These are phyloP conservation scores for Sporothrix humicola DNA, from an alignment of 2,329 filamentous ascomycete species.

Conservation along the genomic window DNA sequence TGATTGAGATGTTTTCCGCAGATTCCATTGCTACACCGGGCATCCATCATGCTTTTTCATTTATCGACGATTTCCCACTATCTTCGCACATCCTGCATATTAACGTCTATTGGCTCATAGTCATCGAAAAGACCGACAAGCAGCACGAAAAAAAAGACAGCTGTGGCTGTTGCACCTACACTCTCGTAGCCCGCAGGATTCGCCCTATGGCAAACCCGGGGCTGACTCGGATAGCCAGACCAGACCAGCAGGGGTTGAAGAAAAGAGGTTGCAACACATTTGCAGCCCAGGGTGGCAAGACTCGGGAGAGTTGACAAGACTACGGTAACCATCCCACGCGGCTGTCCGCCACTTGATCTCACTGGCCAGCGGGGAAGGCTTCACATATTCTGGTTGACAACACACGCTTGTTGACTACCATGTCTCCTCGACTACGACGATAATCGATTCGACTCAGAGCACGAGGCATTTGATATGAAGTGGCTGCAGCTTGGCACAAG, in stretches of 20 bases:
- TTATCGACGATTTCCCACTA: neutral
- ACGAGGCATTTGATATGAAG: neutral
- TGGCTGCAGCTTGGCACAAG: conserved; percentile 4
- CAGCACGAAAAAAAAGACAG: neutral
- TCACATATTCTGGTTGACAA: neutral
- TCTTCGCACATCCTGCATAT: neutral
- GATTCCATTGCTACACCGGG: neutral
- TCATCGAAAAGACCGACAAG: neutral
- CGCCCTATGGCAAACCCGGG: neutral
- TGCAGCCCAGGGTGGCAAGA: too few species aligned
- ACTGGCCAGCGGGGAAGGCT: neutral
- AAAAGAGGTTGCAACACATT: neutral
- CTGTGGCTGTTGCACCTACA: too few species aligned
- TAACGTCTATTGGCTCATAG: neutral
- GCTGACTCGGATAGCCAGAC: neutral
- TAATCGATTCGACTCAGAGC: neutral
- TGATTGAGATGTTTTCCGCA: neutral
- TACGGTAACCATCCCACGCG: neutral
- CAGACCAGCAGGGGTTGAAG: neutral
- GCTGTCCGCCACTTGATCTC: neutral
- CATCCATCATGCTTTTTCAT: neutral
- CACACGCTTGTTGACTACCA: neutral
- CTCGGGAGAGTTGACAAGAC: too few species aligned
- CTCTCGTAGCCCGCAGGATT: too few species aligned
- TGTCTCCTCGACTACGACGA: neutral